phyloP scores from a whole-genome alignment of 441 rosid genomes.

The Aquilaria agallochum region DNA sequence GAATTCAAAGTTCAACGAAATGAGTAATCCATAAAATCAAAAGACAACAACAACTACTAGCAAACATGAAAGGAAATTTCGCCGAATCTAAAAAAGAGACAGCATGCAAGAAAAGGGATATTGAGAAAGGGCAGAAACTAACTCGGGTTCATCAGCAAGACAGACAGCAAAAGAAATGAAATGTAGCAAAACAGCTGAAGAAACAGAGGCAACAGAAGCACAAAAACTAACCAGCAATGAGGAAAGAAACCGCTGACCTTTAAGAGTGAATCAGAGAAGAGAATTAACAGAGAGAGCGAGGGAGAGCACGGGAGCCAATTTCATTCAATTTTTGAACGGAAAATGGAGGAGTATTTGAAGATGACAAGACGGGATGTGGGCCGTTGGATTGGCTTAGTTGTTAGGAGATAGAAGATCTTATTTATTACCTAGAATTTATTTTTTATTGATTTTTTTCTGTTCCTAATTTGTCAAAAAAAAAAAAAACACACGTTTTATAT shows the following conservation, averaged over 20 bases:
- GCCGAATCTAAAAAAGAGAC: background rate
- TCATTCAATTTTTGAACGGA: background rate
- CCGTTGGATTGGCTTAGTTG: conserved; percentile 23
- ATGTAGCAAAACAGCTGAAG: background rate
- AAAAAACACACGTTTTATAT: too few species aligned
- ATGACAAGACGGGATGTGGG: conserved; percentile 15
- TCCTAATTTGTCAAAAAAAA: too few species aligned
- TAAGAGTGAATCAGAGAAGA: conserved; percentile 4
- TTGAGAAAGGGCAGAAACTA: background rate
- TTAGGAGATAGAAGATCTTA: too few species aligned
- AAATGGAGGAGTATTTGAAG: conserved; percentile 9
- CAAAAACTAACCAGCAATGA: background rate
- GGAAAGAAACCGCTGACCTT: conserved; percentile 7
- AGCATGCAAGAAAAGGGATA: background rate
- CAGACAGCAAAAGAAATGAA: background rate
- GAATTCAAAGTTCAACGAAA: background rate
- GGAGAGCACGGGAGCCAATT: background rate
- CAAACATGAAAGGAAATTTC: background rate
- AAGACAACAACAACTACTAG: background rate
- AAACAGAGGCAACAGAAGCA: conserved; percentile 3
- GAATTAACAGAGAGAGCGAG: background rate
- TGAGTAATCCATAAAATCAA: background rate
- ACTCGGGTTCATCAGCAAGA: background rate
- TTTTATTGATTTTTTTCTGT: too few species aligned
- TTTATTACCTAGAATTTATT: too few species aligned